Conservation (phyloP, 2,329 filamentous ascomycete species). For the Colletotrichum graminicola region DNA sequence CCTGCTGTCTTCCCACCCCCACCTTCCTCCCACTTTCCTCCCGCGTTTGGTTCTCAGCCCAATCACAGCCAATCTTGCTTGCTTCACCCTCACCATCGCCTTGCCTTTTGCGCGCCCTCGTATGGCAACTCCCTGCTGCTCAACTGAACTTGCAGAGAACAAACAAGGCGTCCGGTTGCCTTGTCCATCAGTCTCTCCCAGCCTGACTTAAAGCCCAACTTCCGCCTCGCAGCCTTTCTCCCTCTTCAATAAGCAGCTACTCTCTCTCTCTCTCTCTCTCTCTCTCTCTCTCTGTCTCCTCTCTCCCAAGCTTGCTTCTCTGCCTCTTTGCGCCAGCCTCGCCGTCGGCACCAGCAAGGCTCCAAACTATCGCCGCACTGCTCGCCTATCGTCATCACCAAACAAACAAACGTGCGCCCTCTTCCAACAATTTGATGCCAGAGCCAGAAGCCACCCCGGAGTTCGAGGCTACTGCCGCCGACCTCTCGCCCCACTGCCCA, state of each 20-base stretch:
- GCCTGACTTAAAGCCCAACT: constrained; percentile 37
- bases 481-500: constrained; percentile 65
- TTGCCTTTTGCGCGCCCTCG: constrained; percentile 1
- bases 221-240: neutral
- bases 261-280: neutral
- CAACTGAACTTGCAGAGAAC: constrained; percentile 24
- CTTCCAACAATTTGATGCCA: constrained; percentile 56
- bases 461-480: constrained; percentile 66
- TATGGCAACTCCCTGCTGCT: constrained; percentile 22
- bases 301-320: constrained; percentile 3
- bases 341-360: constrained; percentile 6
- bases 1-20: constrained; percentile 26
- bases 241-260: neutral
- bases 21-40: constrained; percentile 21
- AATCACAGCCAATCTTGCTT: constrained; percentile 22
- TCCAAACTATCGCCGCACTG: constrained; percentile 8
- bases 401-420: constrained; percentile 13
- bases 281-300: no score
- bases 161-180: constrained; percentile 40
- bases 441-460: constrained; percentile 52
- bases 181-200: constrained; percentile 1
- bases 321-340: constrained; percentile 32
- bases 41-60: constrained; percentile 5
- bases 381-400: constrained; percentile 18
- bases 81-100: constrained; percentile 4